Evolutionary conservation across 2,329 filamentous ascomycete species (phyloP), one percentile per base, ranked within the genome.

Genomic region (Nigrospora oryzae): DNA sequence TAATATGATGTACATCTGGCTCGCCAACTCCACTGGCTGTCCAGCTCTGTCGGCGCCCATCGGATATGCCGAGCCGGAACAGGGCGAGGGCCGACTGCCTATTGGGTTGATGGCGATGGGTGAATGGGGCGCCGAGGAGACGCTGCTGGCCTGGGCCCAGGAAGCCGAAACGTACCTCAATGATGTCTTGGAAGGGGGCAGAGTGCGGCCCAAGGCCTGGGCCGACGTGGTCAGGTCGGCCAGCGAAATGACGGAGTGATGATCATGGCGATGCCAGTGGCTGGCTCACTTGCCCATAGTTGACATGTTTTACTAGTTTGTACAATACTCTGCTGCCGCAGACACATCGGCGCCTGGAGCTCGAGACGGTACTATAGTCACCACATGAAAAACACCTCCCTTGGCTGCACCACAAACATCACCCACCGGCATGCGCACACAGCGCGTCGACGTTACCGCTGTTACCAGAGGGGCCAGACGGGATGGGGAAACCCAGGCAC

Each of bases 1-100:
- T 23, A 86, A 79, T 58, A 95, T 95, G 88, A 79, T 84, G 62
- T 95, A 88, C 64, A 81, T 86, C 14, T 95, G 86, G 77, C 65
- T 95, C 33, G 85, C 89, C 7, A 96, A 96, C 63, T 83, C 89
- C 54, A 79, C 74, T 0, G 90, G 90, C 0, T 82, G 83, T 40
- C 90, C 90, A 1, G 81, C 86, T 1, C 76, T 94, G 12, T 81
- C 72, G 38, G 81, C 80, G 33, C 89, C 90, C 0, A 81, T 86
- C 11, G 89, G 87, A 1, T 95, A 89, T 64, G 74, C 70, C 4
- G 67, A 78, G 23, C 70, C 75, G 0, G 64, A 66, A 6, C 67
- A 75, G 52, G 79, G 77, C 2, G 65, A 72, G 46, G 84, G 84
- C 0, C 74, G 68, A 53, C 51, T 85, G 43, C 77, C 81, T 0